phyloP scores from a whole-genome alignment of 2,329 filamentous ascomycete species.

The Fusarium tupiense region DNA sequence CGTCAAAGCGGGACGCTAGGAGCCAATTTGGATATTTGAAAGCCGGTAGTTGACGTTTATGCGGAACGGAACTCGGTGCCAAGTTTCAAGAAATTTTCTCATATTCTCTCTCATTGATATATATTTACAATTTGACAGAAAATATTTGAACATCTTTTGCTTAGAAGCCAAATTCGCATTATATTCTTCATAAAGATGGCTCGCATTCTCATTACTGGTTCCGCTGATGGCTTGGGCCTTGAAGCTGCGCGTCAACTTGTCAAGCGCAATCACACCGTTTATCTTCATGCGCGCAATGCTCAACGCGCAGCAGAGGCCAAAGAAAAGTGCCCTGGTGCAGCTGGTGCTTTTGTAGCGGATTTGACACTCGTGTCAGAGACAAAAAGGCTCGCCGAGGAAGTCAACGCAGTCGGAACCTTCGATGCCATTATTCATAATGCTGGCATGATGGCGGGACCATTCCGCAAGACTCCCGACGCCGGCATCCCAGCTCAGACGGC shows the following conservation, averaged over 20 bases:
- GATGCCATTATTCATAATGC: slow-evolving; percentile 37
- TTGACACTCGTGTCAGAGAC: slow-evolving; percentile 29
- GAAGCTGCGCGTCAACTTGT: slow-evolving; percentile 37
- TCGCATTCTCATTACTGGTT: slow-evolving; percentile 39
- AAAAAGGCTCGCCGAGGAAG: slow-evolving; percentile 25
- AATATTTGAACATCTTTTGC: rapidly evolving
- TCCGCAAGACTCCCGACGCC: slow-evolving; percentile 25
- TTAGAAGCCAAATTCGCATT: rapidly evolving
- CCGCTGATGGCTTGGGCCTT: slow-evolving; percentile 37
- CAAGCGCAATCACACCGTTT: slow-evolving; percentile 35
- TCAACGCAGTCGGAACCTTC: slow-evolving; percentile 31
- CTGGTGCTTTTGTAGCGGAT: slow-evolving; percentile 24
- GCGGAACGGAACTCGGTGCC: neutral
- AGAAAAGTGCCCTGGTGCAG: slow-evolving; percentile 23
- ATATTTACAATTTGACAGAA: neutral
- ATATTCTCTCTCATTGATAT: neutral
- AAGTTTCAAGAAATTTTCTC: neutral
- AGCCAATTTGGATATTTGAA: neutral
- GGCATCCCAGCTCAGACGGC: slow-evolving; percentile 27
- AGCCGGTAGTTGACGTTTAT: neutral
- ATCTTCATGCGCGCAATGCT: slow-evolving; percentile 35
- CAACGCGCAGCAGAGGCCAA: slow-evolving; percentile 28
- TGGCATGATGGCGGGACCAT: slow-evolving; percentile 28
- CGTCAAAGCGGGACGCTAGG: neutral
- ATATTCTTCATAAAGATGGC: slow-evolving; percentile 8